These are phyloP conservation scores for Pelargonium myrrhifolium DNA, from an alignment of 441 rosid genomes.

Conservation along the genomic window DNA sequence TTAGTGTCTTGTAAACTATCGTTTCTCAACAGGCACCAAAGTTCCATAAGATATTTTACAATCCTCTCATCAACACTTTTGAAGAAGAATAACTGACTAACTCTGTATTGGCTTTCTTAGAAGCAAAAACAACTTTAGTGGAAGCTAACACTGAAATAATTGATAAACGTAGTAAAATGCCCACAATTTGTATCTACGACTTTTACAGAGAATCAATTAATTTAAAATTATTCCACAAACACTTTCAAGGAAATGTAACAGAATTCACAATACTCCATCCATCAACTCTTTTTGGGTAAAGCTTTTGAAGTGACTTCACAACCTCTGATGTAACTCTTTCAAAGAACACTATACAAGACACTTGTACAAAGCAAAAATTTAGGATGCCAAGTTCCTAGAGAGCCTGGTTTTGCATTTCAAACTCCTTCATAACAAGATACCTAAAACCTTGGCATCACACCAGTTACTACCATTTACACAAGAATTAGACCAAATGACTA, in stretches of 20 bases:
- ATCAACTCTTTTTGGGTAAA: neutral
- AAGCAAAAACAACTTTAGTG: neutral
- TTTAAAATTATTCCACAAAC: neutral
- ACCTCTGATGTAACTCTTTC: neutral
- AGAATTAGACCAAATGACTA: constrained; percentile 12
- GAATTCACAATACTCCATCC: neutral
- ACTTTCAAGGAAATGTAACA: neutral
- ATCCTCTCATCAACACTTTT: too few relatives aligned
- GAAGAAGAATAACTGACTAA: too few relatives aligned
- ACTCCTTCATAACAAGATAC: neutral
- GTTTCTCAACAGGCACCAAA: too few relatives aligned
- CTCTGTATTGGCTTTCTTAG: neutral
- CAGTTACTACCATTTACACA: too few relatives aligned
- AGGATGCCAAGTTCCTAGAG: neutral
- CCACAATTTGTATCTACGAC: neutral
- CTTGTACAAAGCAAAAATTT: neutral
- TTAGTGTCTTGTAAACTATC: too few relatives aligned
- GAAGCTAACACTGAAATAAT: neutral
- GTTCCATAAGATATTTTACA: too few relatives aligned
- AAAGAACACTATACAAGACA: neutral
- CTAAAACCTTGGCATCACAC: too few relatives aligned
- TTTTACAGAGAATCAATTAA: neutral
- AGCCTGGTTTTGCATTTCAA: neutral
- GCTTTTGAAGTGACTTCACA: neutral
- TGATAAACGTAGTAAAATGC: neutral